Evolutionary conservation across 805 yeast species (phyloP).

Genomic region (Kazachstania taianensis): DNA sequence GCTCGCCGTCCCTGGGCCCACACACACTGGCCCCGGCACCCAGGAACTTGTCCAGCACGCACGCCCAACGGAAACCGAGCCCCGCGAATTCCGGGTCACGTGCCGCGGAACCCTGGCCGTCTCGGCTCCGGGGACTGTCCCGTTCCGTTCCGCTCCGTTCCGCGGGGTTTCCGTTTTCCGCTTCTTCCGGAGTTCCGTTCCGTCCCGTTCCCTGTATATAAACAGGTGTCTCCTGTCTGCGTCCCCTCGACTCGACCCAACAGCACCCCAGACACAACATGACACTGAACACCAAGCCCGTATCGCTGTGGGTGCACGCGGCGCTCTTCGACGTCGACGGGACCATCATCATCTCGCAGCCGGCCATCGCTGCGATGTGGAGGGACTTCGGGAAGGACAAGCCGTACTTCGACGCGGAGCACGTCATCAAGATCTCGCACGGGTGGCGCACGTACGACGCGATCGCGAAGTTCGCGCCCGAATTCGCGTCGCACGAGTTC

Average conservation of each 20-base stretch:
- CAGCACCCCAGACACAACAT: too few species aligned
- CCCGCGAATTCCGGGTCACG: background rate
- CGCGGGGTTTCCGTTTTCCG: conserved; percentile 2
- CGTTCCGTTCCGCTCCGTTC: background rate
- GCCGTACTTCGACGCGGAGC: conserved; percentile 58
- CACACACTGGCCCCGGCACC: background rate
- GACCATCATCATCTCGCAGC: conserved; percentile 73
- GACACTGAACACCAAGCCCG: conserved; percentile 10
- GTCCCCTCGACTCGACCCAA: too few species aligned
- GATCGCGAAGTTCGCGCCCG: conserved; percentile 64
- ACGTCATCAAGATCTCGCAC: conserved; percentile 64
- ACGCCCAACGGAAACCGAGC: background rate
- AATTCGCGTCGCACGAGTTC: conserved; percentile 54
- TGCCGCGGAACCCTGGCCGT: background rate
- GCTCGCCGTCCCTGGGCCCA: background rate
- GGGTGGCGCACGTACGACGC: conserved; percentile 80
- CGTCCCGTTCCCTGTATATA: background rate
- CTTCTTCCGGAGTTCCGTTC: background rate
- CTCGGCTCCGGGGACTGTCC: background rate
- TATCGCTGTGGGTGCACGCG: conserved; percentile 34
- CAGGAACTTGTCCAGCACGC: background rate
- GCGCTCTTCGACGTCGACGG: conserved; percentile 80
- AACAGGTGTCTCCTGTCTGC: too few species aligned
- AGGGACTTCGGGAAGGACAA: conserved; percentile 56
- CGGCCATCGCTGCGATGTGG: conserved; percentile 79